Base-by-base conservation (phyloP, 2,329 filamentous ascomycete species). In the Lasiodiplodia theobromae region DNA sequence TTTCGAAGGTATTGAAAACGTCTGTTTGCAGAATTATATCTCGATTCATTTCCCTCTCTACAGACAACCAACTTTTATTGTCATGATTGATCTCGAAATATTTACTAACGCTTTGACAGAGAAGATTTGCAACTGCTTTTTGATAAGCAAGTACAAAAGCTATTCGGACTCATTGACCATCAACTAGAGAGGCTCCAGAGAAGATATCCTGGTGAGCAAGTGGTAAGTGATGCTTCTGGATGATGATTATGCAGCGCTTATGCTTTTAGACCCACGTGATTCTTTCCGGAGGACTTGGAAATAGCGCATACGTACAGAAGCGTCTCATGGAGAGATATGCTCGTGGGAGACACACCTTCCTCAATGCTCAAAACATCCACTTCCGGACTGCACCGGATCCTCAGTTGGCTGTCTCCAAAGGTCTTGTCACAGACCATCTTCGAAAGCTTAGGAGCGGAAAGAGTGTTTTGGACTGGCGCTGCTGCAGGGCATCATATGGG, bases 361-460 rank as follows among this genome's bases (percentile, higher is more conserved):
- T 74, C 1, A 76, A 77, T 21, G 73, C 74, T 6, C 69, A 66
- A 7, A 71, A 69, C 2, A 73, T 79, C 23, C 71, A 67, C 25
- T 74, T 81, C 0, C 73, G 78, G 4, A 75, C 80, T 18, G 76
- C 78, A 2, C 81, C 83, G 10, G 86, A 87, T 56, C 85, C 86
- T 0, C 85, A 87, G 67, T 82, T 88, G 0, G 85, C 86, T 5
- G 85, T 87, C 1, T 85, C 85, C 52, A 85, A 85, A 69, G 86
- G 86, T 0, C 75, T 87, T 2, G 82, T 87, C 1, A 77, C 82
- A 2, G 85, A 88, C 60, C 80, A 85, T 12, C 77, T 86, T n/a
- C 82, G 86, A 52, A 84, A 80, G 58, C 77, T 85, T 4, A 78
- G 80, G 0, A 79, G 79, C 16, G 78, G 77, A 1, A 75, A 77